Base-by-base conservation (phyloP, 768 basidiomycete genomes). In the Macrolepiota fuliginosa region DNA sequence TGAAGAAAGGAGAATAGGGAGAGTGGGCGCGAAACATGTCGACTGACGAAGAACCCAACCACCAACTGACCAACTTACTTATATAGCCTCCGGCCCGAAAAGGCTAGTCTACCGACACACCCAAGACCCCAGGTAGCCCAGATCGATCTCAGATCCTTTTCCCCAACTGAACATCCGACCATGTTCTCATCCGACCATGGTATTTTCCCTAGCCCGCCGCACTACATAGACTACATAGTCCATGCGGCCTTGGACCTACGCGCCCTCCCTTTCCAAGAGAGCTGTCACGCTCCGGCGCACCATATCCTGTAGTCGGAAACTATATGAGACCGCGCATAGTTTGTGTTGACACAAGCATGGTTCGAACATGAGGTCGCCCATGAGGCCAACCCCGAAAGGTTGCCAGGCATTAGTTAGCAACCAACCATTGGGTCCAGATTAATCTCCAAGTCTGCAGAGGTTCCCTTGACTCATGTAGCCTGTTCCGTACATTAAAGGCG, bases 1-100 rank as follows among this genome's bases (percentile, higher is more conserved):
- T 88, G 81, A 89, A 89, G 73, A 88, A 83, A 46, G 84, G 80
- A 0, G 85, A 86, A 65, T 88, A 88, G 62, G 75, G 81, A 22
- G 79, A 82, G 72, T 76, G 70, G n/a, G 74, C 68, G 66, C 65
- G 65, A 69, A 78, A 77, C 76, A 79, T 77, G 62, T 64, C 47
- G 52, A 22, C 62, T 60, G n/a, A 52, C 39, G 11, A 40, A 17
- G 12, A 45, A 40, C 25, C 51, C 45, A 62, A 35, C 63, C 54
- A 27, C 52, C 7, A 24, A 51, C 19, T 37, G 29, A 10, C 5
- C 13, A 24, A 10, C n/a, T 5, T 7, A 11, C 12, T 42, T 56
- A 45, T 56, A 46, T 56, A 56, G 22, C 17, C 51, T 17, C 22
- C 56, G 22, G 22, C 46, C 22, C 7, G 9, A 49, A 47, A 6